Base-by-base conservation (phyloP, 441 rosid species). In the Pelargonium australe region DNA sequence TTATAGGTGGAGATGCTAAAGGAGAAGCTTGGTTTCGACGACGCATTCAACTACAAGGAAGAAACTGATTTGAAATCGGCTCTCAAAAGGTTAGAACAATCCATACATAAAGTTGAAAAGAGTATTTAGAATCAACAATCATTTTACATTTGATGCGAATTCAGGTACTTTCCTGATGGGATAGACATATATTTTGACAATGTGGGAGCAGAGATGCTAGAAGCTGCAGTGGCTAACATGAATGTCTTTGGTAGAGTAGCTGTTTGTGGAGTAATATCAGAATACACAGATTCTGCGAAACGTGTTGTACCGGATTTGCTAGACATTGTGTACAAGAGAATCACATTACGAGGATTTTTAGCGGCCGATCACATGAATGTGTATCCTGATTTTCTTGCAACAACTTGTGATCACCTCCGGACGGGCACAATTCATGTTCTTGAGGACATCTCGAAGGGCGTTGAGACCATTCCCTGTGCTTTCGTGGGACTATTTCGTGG, bases 121-220 rank as follows among this genome's bases (percentile, higher is more conserved):
- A 0, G 61, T 23, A 53, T 4, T 16, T 10, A 9, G 19, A 1
- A 23, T 60, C 19, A 23, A 16, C 14, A 7, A 7, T 12, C n/a
- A 14, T 57, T 57, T 14, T 12, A 23, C 62, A 57, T 14, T 13
- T 4, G 17, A 4, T 57, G 7, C 5, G 14, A 61, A 11, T 44
- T 5, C 78, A 89, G 93, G 83, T 86, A 75, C 73, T 89, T 89
- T 40, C 90, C 93, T 0, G 79, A 85, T 3, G 89, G 97, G 3
- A 92, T 87, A 3, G 91, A 92, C 68, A 78, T 85, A 70, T 89
- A 92, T 70, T 92, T 92, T 17, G 97, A 92, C 80, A 88, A 86
- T n/a, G 92, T 89, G 58, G 95, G 92, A 64, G 88, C 75, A 10
- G 82, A 89, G 65, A 92, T 89, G 92, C 84, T 73, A 70, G 89